These are phyloP conservation scores for Boletus semigastroideus DNA, from an alignment of 1,284 basidiomycete species.

Conservation along the genomic window DNA sequence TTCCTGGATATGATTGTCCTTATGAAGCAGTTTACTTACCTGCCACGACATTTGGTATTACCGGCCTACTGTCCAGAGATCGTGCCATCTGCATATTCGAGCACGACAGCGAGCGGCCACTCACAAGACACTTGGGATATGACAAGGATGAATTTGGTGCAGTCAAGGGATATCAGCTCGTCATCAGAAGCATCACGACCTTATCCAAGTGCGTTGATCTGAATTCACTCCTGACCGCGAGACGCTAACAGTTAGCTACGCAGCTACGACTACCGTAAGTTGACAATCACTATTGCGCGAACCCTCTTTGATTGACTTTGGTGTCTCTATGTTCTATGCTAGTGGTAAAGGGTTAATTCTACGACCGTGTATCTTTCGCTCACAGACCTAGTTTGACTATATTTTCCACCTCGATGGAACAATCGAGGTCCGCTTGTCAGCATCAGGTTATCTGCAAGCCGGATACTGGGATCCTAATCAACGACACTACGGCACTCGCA, in stretches of 20 bases:
- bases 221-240: background rate
- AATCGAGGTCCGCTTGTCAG: conserved; percentile 62
- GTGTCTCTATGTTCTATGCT: conserved; percentile 2
- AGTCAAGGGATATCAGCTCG: conserved; percentile 57
- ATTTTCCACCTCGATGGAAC: conserved; percentile 66
- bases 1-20: conserved; percentile 68
- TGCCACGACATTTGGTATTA: conserved; percentile 49
- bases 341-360: conserved; percentile 36
- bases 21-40: conserved; percentile 58
- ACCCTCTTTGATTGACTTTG: background rate
- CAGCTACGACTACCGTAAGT: conserved; percentile 58
- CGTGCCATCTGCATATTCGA: conserved; percentile 68
- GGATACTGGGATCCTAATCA: conserved; percentile 51
- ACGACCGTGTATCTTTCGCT: background rate
- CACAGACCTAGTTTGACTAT: conserved; percentile 54
- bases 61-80: conserved; percentile 44
- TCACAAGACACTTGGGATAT: conserved; percentile 59
- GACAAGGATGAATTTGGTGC: conserved; percentile 54
- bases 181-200: conserved; percentile 55
- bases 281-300: background rate
- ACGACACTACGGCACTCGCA: conserved; percentile 53
- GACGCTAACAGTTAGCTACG: background rate
- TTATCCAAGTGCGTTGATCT: conserved; percentile 45
- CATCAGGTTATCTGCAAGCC: conserved; percentile 68
- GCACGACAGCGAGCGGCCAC: conserved; percentile 54